Percentiles rank a stretch among this genome's conserved stretches.
Evolutionary conservation across 768 basidiomycete species (phyloP).

Genomic region (Gloeostereum incarnatum): DNA sequence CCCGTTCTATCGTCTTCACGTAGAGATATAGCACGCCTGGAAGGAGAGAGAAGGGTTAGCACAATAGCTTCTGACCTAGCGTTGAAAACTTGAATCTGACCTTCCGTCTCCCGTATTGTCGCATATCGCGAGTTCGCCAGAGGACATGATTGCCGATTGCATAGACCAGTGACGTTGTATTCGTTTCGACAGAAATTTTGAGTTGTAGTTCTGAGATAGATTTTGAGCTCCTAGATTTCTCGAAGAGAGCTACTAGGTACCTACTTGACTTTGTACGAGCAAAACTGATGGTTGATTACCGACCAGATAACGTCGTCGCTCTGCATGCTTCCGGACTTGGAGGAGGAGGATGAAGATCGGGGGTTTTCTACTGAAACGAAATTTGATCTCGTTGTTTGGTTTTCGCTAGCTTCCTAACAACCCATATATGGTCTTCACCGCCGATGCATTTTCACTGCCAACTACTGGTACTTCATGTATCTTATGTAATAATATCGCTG

Average conservation of each 20-base stretch:
- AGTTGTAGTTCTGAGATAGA: conserved; percentile 62
- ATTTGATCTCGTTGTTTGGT: no score
- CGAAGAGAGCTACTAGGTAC: conserved; percentile 14
- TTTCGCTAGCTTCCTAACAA: no score
- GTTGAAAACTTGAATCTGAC: conserved; percentile 29
- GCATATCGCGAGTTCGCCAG: conserved; percentile 97
- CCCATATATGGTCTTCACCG: no score
- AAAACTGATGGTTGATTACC: conserved; percentile 90
- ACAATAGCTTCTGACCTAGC: no score
- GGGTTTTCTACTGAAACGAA: no score
- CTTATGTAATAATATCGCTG: no score
- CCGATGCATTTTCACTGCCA: no score
- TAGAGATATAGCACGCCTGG: conserved; percentile 87
- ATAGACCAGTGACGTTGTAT: conserved; percentile 96
- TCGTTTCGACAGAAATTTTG: conserved; percentile 99
- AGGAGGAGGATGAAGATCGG: no score
- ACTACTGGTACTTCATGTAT: no score
- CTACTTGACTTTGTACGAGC: conserved; percentile 99
- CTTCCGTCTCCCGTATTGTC: conserved; percentile 95
- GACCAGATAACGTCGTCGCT: conserved; percentile 99
- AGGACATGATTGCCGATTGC: conserved; percentile 92
- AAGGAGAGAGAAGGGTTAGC: background rate
- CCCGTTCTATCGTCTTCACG: conserved; percentile 95
- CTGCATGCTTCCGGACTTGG: no score
- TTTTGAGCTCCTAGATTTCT: conserved; percentile 4